A percentile compares a stretch with the other conserved stretches of the same genome.
phyloP scores from a whole-genome alignment of 2,329 filamentous ascomycete species.

The Xylaria digitata region DNA sequence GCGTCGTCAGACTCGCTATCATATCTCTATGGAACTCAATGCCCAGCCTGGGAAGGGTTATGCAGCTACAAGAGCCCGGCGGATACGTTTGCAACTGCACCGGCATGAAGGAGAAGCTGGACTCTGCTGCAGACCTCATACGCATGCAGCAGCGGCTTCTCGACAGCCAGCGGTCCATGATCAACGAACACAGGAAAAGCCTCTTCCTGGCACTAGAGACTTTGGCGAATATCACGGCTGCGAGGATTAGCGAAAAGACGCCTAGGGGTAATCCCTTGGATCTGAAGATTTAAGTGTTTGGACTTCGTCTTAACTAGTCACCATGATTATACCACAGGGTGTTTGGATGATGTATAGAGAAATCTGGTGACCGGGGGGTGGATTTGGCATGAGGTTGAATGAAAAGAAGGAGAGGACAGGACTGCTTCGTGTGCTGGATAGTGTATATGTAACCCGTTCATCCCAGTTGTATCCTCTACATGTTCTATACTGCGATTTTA shows the following conservation, averaged over 20 bases:
- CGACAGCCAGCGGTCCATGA: slow-evolving; percentile 27
- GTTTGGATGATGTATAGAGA: slow-evolving; percentile 6
- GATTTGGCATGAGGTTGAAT: neutral
- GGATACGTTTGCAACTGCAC: slow-evolving; percentile 19
- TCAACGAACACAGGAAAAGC: slow-evolving; percentile 27
- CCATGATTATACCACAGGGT: neutral
- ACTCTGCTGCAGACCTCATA: slow-evolving; percentile 20
- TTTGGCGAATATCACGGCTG: slow-evolving; percentile 17
- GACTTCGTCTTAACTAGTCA: neutral
- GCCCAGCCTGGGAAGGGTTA: neutral
- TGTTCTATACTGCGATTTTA: neutral
- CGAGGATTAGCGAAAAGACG: neutral
- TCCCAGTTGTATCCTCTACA: neutral
- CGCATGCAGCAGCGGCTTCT: slow-evolving; percentile 36
- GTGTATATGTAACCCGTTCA: neutral
- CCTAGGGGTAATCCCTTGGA: neutral
- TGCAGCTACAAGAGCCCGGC: neutral
- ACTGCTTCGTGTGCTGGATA: slow-evolving; percentile 1
- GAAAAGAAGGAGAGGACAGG: neutral
- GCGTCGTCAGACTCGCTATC: slow-evolving; percentile 5
- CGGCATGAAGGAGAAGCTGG: slow-evolving; percentile 20
- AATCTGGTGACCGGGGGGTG: neutral
- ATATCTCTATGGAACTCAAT: slow-evolving; percentile 32
- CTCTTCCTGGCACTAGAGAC: slow-evolving; percentile 23
- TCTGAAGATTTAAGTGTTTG: slow-evolving; percentile 24